Evolutionary conservation across 129 eudicot species (phyloP), one percentile per base, ranked within the genome.

Genomic region (Rutidosis leptorrhynchoides): DNA sequence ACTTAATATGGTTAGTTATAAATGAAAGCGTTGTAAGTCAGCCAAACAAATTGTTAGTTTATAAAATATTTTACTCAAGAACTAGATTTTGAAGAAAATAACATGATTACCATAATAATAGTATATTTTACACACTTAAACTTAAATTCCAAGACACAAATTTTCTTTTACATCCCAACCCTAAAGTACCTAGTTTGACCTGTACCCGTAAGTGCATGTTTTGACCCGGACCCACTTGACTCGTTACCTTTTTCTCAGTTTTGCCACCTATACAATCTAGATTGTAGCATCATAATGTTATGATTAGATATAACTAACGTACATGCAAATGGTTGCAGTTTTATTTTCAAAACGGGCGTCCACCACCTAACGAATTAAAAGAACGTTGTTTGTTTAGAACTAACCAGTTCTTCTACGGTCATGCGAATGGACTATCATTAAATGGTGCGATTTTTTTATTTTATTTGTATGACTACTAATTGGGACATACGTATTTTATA

Each of bases 281-380:
- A 27, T 27, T 58, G 63, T 26, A 58, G 40, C 20, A 16, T 26
- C 12, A 37, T 29, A 45, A 54, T 15, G 35, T 35, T 52, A n/a
- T n/a, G n/a, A n/a, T 35, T 77, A 1, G 24, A 42, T 55, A 27
- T 53, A 66, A 76, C 68, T 24, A 22, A 43, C 46, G 28, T 69
- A 17, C 35, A 69, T 74, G 51, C 74, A 73, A 73, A 80, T 82
- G 65, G 59, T 61, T 77, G 71, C 77, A 85, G 91, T 85, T 85
- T 37, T 85, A 85, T 72, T 85, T 82, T 68, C 87, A 79, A 57
- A 70, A 85, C 37, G 87, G 91, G 21, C 83, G 83, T 25, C 87
- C 91, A 56, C 77, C 85, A 4, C 87, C 91, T 42, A 80, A 82
- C 53, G 91, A 85, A 52, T 58, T 85, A 25, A 85, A 77, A 70